Base-by-base conservation (phyloP, 176 grass and related monocot species). In the Cenchrus americanus region DNA sequence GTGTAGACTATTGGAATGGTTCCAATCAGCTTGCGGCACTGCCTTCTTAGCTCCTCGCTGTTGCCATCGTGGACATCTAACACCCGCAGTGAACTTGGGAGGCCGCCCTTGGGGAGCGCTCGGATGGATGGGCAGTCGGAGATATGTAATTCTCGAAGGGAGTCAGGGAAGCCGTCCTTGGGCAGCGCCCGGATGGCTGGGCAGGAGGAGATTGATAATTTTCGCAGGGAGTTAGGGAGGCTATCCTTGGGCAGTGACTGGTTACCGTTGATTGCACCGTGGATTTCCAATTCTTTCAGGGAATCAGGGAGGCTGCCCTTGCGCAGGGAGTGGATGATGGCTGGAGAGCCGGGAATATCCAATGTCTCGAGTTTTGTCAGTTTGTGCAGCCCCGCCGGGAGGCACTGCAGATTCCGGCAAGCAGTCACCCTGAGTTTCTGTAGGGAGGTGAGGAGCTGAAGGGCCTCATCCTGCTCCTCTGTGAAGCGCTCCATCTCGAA, bases 361-460 rank as follows among this genome's bases (percentile, higher is more conserved):
- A 60, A 60, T 11, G 0, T 23, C 9, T 60, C 23, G 58, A 60
- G 58, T 21, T 23, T 60, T 10, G 58, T 11, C 8, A 60, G 58
- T 23, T 0, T 23, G 0, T 23, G 58, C 1, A 60, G 21, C 58
- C 58, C 58, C 2, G 8, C 9, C 0, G 44, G 69, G n/a, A 71
- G 69, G 69, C 5, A 26, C 69, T 49, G 69, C n/a, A 71, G 69
- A 6, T 49, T 50, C 0, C 5, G 0, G 44, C 0, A 48, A 19
- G 0, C 0, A 0, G 2, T 4, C 11, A 71, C 4, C 0, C 1
- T 0, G 6, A 82, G 41, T 4, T 21, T 7, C 7, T 73, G 48
- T 32, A 85, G 64, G 57, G 59, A 49, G 18, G 59, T 62, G 21
- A 75, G 48, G 51, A 73, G 69, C 30, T 68, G 48, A 27, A 65